Conservation (phyloP, 768 basidiomycete genomes). For the Boletus fagicola region DNA sequence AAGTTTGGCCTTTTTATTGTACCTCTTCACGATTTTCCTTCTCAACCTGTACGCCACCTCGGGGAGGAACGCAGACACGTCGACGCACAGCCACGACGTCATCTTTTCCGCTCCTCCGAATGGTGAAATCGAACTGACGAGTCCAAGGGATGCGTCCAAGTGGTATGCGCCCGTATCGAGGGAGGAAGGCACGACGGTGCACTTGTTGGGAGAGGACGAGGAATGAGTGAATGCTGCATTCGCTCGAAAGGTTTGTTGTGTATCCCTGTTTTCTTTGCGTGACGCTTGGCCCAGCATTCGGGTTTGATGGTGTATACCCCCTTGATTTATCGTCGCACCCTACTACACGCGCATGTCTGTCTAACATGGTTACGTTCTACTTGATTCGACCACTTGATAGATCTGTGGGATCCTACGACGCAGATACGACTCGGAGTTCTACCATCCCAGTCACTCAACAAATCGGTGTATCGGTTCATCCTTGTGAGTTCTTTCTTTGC, state of each 20-base stretch:
- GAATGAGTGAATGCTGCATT: slow-evolving; percentile 20
- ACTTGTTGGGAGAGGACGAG: slow-evolving; percentile 56
- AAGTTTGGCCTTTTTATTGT: slow-evolving; percentile 68
- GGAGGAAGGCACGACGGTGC: slow-evolving; percentile 31
- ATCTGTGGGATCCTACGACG: too few relatives aligned
- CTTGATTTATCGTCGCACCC: too few relatives aligned
- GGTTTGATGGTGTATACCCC: too few relatives aligned
- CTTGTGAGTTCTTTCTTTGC: too few relatives aligned
- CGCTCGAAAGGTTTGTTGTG: not conserved
- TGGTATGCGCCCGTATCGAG: slow-evolving; percentile 67
- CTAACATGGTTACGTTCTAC: too few relatives aligned
- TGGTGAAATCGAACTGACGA: slow-evolving; percentile 44
- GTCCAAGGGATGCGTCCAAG: slow-evolving; percentile 39
- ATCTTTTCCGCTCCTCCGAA: slow-evolving; percentile 26
- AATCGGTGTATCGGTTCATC: too few relatives aligned
- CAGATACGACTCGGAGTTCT: too few relatives aligned
- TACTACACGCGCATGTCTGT: too few relatives aligned
- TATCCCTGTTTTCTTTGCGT: too few relatives aligned
- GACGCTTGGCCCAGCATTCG: too few relatives aligned
- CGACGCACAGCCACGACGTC: not conserved
- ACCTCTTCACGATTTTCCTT: slow-evolving; percentile 68
- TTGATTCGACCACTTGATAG: too few relatives aligned
- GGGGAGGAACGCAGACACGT: slow-evolving; percentile 51
- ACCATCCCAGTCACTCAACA: too few relatives aligned
- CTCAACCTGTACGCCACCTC: slow-evolving; percentile 66